Evolutionary conservation across 1,139 yeast genomes (phyloP), one percentile per base, ranked within the genome.

Genomic region (Trichomonascaceae sp.): DNA sequence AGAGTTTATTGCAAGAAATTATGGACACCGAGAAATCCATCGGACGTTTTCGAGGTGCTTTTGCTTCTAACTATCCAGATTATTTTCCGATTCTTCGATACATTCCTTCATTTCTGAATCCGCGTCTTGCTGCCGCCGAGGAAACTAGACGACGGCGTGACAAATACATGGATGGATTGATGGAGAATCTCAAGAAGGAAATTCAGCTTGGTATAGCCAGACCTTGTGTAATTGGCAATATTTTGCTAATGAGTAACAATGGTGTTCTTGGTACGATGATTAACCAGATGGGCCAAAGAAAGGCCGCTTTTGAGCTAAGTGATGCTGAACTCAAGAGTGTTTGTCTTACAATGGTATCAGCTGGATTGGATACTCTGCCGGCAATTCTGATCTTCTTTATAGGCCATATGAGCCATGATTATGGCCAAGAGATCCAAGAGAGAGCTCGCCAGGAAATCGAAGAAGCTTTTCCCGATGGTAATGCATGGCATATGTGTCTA

Each of bases 311-410:
- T n/a, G 55, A 49, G 15, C 58, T 77, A 32, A 66, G 69, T 4
- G 67, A 65, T 1, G 68, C 68, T 1, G 89, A 85, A 62, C 67
- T 84, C 49, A 76, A 76, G 53, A 81, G 88, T 49, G 76, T 84
- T 7, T 85, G 91, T 64, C 70, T 86, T 48, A 84, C 93, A 0
- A 81, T 85, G 84, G 84, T 86, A 0, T 84, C 90, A 60, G 93
- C 93, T 3, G 95, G 95, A 0, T 70, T 86, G 38, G 93, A 86
- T 64, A 86, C 87, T 57, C 81, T 85, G 0, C 85, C 91, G 0
- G 73, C 85, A 32, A 84, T 81, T 53, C 70, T 85, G 54, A 78
- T 80, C 58, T 82, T 82, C 60, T 74, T 84, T 13, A 64, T 85
- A 58, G 88, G 88, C 0, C 85, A 82, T 50, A 69, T 86, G 52